Evolutionary conservation across 1,284 basidiomycete genomes (phyloP), one percentile per base, ranked within the genome.

Genomic region (Moniliella sp.): DNA sequence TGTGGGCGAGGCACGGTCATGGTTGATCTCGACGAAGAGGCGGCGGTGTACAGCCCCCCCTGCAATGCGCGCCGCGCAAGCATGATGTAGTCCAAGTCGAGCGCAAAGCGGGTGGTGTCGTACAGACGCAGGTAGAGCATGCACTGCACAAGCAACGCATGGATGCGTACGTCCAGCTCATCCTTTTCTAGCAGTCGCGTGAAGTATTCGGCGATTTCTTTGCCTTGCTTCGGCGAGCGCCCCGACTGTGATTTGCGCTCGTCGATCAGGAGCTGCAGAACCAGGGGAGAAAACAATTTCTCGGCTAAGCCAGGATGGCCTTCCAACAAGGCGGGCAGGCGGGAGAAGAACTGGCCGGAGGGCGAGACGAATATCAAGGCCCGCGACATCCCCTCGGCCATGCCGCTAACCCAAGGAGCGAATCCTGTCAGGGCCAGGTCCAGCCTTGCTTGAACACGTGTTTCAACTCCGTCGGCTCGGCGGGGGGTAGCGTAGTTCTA

Each of bases 1-100:
- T 25, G 27, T 14, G 17, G 14, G 12, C 25, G 25, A 8, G 33
- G 15, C 23, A 50, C 43, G 40, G 46, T 35, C 40, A 40, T 46
- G 66, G 0, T 72, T 73, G 11, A 91, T 67, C 50, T 94, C 88
- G 27, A 93, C 65, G 57, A 88, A 93, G 12, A 94, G 0, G 80
- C 76, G 0, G 83, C 83, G 2, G 82, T 81, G 56, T 78, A 91
- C 3, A 78, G 73, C 1, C 78, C 78, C 39, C 75, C 82, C 25
- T 64, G 61, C 33, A 82, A 71, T 1, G 86, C 78, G 11, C 73
- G 76, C 39, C 67, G 65, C 9, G 76, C 74, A 4, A 97, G 67
- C 3, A 80, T 61, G 2, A 70, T 60, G 45, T 69, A 78, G 42
- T 88, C 74, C 21, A 93, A n/a, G n/a, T n/a, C n/a, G n/a, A n/a